A percentile compares a stretch with the other conserved stretches of the same genome.
Evolutionary conservation across 169 alveolate species (phyloP).

Genomic region (Eimeria praecox): DNA sequence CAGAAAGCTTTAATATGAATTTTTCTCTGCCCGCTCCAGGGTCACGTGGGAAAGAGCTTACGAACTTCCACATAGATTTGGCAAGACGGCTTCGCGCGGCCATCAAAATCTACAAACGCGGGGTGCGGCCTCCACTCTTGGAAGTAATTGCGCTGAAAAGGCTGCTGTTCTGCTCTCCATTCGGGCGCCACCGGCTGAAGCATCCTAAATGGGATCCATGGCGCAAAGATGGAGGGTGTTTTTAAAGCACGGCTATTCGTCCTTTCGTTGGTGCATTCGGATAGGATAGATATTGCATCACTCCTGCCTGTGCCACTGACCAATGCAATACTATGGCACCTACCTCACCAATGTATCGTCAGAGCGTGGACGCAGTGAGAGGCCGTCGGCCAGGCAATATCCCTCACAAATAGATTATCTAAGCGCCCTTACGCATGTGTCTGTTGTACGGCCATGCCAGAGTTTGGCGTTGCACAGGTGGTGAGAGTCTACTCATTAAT

Average conservation of each 20-base stretch:
- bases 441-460: too few species aligned
- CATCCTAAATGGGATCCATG: background rate
- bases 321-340: too few species aligned
- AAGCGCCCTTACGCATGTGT: too few species aligned
- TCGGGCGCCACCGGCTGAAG: background rate
- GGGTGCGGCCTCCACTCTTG: background rate
- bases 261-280: too few species aligned
- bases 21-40: background rate
- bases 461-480: too few species aligned
- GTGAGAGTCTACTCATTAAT: too few species aligned
- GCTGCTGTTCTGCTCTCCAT: background rate
- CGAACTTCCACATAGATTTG: background rate
- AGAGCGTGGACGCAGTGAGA: too few species aligned
- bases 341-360: too few species aligned
- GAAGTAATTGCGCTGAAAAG: background rate
- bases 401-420: too few species aligned
- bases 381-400: too few species aligned
- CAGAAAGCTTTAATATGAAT: background rate
- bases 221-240: background rate
- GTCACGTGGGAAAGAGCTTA: background rate
- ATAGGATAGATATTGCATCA: too few species aligned
- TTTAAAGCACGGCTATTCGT: background rate
- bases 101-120: background rate
- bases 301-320: too few species aligned
- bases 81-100: background rate